A percentile compares a stretch with the other conserved stretches of the same genome.
phyloP scores from a whole-genome alignment of 1,284 basidiomycete genomes.

The Gymnopus androsaceus region DNA sequence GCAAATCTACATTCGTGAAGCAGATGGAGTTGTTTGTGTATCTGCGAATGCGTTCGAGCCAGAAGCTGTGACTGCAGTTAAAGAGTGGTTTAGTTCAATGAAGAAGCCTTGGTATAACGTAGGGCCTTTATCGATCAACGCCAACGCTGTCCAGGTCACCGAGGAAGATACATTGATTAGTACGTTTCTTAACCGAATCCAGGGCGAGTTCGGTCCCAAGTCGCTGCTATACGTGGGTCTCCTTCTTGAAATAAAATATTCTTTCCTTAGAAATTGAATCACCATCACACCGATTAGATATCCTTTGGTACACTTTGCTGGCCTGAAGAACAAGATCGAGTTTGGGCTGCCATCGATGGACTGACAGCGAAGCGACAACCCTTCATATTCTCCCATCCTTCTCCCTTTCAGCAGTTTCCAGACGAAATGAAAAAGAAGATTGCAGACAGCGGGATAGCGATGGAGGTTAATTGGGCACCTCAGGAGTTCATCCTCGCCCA shows the following conservation, averaged over 20 bases:
- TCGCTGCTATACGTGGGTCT: conserved; percentile 8
- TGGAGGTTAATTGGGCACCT: not conserved
- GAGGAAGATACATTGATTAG: too few species aligned
- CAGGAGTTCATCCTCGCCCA: conserved; percentile 12
- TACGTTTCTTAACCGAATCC: too few species aligned
- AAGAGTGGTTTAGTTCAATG: conserved; percentile 11
- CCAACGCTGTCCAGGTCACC: too few species aligned
- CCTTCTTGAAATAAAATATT: not conserved
- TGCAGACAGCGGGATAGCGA: not conserved
- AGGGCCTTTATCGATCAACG: conserved; percentile 3
- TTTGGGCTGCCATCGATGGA: not conserved
- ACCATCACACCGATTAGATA: not conserved
- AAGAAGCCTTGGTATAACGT: not conserved
- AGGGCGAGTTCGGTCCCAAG: too few species aligned
- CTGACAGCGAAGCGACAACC: not conserved
- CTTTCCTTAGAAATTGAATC: not conserved
- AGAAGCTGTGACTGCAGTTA: not conserved
- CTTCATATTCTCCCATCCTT: conserved; percentile 8
- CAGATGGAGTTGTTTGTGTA: conserved; percentile 7
- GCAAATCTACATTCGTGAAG: conserved; percentile 6
- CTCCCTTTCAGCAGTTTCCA: not conserved
- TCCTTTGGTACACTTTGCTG: conserved; percentile 10
- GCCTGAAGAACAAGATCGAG: not conserved
- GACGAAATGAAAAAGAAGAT: not conserved
- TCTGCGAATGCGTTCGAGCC: not conserved